phyloP scores from a whole-genome alignment of 2,329 filamentous ascomycete species.

The Fusarium sp. region DNA sequence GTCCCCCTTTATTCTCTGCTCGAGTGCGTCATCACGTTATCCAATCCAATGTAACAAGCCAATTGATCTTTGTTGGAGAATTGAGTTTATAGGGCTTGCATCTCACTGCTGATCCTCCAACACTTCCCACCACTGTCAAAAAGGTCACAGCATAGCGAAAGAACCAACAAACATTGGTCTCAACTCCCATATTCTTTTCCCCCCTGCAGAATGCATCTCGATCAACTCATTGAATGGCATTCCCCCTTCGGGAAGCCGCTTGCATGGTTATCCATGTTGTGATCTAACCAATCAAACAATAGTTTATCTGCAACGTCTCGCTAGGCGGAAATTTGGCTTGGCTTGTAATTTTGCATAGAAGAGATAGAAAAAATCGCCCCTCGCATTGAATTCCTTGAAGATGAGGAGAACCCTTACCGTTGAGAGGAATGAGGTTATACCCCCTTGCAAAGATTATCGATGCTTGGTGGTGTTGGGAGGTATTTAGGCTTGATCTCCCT shows the following conservation, averaged over 20 bases:
- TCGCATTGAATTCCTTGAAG: neutral
- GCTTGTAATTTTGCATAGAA: slow-evolving; percentile 11
- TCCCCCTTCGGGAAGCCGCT: slow-evolving; percentile 21
- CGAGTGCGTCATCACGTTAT: slow-evolving; percentile 3
- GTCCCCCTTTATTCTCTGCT: slow-evolving; percentile 1
- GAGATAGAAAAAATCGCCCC: neutral
- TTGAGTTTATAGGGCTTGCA: slow-evolving; percentile 1
- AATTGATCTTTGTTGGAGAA: neutral
- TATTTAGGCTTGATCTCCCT: slow-evolving; percentile 26
- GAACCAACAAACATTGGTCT: neutral
- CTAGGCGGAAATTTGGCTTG: slow-evolving; percentile 36
- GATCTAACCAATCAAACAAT: slow-evolving; percentile 14
- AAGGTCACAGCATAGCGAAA: neutral
- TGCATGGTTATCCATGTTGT: slow-evolving; percentile 23
- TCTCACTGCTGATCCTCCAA: neutral
- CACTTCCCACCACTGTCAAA: neutral
- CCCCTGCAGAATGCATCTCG: slow-evolving; percentile 32
- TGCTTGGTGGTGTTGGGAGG: neutral
- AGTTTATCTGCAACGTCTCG: slow-evolving; percentile 20
- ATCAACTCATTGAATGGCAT: slow-evolving; percentile 24
- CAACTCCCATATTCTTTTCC: neutral
- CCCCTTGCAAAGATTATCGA: slow-evolving; percentile 8
- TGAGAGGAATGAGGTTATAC: neutral
- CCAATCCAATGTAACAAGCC: neutral
- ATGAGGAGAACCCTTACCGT: neutral